A percentile compares a stretch with the other conserved stretches of the same genome.
Evolutionary conservation across 495 filamentous ascomycete genomes (phyloP).

Genomic region (Podospora pseudoanserina): DNA sequence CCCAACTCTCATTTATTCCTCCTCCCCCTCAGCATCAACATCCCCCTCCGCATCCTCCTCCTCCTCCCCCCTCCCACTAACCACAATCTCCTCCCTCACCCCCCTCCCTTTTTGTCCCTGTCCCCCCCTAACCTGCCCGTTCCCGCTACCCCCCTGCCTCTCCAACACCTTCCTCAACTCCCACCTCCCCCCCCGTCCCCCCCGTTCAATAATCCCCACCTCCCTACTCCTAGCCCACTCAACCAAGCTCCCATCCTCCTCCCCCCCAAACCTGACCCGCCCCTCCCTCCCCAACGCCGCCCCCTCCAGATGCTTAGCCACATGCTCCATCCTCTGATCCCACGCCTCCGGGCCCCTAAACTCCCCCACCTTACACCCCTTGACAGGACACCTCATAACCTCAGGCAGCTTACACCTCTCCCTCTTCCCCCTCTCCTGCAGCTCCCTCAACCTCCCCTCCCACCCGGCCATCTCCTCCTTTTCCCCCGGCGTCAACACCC

Average conservation of each 20-base stretch:
- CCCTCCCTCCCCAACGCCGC: slow-evolving; percentile 35
- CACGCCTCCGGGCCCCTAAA: slow-evolving; percentile 67
- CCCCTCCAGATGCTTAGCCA: slow-evolving; percentile 74
- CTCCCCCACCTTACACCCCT: slow-evolving; percentile 42
- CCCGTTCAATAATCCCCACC: slow-evolving; percentile 36
- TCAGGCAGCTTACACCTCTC: slow-evolving; percentile 59
- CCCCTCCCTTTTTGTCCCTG: slow-evolving; percentile 7
- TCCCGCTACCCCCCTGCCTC: slow-evolving; percentile 3
- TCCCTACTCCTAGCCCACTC: slow-evolving; percentile 44
- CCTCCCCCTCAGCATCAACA: slow-evolving; percentile 11
- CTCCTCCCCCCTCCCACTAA: neutral
- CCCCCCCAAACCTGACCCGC: slow-evolving; percentile 38
- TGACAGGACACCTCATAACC: slow-evolving; percentile 61
- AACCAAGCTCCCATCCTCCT: slow-evolving; percentile 37
- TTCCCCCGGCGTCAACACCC: neutral
- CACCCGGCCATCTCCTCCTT: slow-evolving; percentile 24
- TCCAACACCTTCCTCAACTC: slow-evolving; percentile 18
- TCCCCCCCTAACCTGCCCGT: neutral
- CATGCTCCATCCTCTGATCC: slow-evolving; percentile 88
- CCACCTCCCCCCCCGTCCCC: slow-evolving; percentile 13
- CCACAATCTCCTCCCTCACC: slow-evolving; percentile 20
- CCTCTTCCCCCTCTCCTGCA: slow-evolving; percentile 58
- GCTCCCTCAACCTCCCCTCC: slow-evolving; percentile 42
- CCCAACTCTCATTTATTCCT: slow-evolving; percentile 8
- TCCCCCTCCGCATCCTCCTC: slow-evolving; percentile 5